phyloP scores from a whole-genome alignment of 441 rosid species.

The Euphorbia schlechtendalii region DNA sequence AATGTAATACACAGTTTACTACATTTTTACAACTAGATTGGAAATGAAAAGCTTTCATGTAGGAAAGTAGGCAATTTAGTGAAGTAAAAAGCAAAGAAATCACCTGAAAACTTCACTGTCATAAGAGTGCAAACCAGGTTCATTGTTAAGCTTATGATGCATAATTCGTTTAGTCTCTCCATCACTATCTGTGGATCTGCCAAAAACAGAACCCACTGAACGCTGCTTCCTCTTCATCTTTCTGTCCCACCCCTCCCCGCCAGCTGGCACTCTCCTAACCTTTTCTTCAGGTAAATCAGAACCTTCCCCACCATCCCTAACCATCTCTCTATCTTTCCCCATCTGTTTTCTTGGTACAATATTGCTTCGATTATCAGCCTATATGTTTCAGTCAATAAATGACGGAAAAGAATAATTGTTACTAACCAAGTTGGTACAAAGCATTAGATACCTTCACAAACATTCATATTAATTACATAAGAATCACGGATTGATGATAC shows the following conservation, averaged over 20 bases:
- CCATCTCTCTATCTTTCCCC: conserved; percentile 45
- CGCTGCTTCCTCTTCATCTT: conserved; percentile 60
- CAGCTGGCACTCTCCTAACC: conserved; percentile 44
- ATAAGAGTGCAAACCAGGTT: conserved; percentile 30
- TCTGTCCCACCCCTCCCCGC: conserved; percentile 65
- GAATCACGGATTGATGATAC: background rate
- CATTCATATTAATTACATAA: background rate
- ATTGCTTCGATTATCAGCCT: conserved; percentile 45
- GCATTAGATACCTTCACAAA: background rate
- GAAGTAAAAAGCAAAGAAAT: background rate
- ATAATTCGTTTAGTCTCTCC: conserved; percentile 36
- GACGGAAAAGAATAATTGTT: background rate
- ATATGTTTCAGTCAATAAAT: conserved; percentile 9
- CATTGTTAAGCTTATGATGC: conserved; percentile 39
- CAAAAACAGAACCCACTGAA: conserved; percentile 38
- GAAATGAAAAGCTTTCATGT: background rate
- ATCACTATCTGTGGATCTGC: conserved; percentile 40
- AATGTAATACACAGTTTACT: background rate
- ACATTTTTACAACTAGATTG: background rate
- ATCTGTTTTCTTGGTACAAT: conserved; percentile 29
- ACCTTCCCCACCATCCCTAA: conserved; percentile 33
- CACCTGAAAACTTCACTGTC: conserved; percentile 49
- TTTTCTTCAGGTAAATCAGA: conserved; percentile 47
- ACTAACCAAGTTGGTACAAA: conserved; percentile 6
- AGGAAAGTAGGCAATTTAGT: no score